These are phyloP conservation scores for Hylodesmum podocarpum DNA, from an alignment of 306 rosid genomes.

Conservation along the genomic window DNA sequence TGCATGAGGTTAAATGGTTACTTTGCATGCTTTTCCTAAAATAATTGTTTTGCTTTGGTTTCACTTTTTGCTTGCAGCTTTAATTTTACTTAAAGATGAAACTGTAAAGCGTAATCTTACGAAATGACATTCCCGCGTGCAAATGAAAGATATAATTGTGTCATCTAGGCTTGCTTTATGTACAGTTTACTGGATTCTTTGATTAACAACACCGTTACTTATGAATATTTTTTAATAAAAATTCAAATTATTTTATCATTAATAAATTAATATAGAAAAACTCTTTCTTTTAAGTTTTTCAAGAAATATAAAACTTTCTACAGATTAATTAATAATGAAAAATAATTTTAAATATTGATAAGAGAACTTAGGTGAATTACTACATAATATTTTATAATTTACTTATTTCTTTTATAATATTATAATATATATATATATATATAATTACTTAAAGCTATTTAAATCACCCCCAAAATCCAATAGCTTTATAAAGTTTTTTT, in stretches of 20 bases:
- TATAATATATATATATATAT: no score
- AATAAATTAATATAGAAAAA: no score
- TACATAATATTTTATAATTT: neutral
- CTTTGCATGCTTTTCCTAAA: conserved; percentile 36
- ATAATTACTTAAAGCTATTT: neutral
- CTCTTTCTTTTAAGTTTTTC: no score
- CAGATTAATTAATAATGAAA: no score
- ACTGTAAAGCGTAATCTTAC: conserved; percentile 47
- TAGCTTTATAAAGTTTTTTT: neutral
- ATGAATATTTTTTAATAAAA: no score
- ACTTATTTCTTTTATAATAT: no score
- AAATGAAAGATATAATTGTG: conserved; percentile 52
- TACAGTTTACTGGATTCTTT: conserved; percentile 54
- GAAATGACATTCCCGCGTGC: conserved; percentile 77
- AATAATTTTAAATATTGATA: no score
- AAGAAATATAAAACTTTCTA: no score
- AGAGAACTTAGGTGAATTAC: neutral
- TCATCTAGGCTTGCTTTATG: conserved; percentile 53
- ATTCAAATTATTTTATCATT: no score
- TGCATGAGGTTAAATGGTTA: conserved; percentile 27
- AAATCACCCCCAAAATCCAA: neutral
- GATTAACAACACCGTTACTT: no score
- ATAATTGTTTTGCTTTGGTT: conserved; percentile 47
- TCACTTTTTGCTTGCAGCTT: conserved; percentile 45
- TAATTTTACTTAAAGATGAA: conserved; percentile 36